Evolutionary conservation across 768 basidiomycete genomes (phyloP), one percentile per base, ranked within the genome.

Genomic region (Calocybe cyanea): DNA sequence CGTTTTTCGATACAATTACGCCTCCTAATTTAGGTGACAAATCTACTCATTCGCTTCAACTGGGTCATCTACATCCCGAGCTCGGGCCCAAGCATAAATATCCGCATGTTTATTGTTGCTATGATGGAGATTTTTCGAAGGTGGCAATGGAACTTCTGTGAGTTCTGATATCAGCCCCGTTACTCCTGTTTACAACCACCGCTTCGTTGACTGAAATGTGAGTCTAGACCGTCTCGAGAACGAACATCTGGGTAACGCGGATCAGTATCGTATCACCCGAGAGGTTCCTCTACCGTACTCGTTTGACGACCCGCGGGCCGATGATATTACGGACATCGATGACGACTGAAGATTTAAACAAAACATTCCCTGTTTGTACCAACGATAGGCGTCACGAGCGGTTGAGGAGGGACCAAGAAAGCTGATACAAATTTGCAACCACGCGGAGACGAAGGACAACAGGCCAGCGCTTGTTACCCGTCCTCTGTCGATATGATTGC

Each of bases 141-240:
- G 43, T 80, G 81, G 65, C 86, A 86, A 53, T 98, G 95, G 95
- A 96, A 95, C 63, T 87, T 94, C 58, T 86, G 89, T 92, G 49
- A 56, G 87, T 64, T n/a, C 13, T 15, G 11, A 28, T 5, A 28
- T 11, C 25, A 11, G 25, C 25, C 11, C 11, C 5, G 25, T 6
- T 11, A 28, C 11, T 28, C 11, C 25, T 28, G 11, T 11, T 28
- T 28, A 28, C 25, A 5, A 6, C 25, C 25, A 5, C 25, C 25
- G 6, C 25, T 6, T 46, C 7, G 14, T 42, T 8, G 36, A 18
- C 7, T 20, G 41, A 40, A 20, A 30, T 35, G 33, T 37, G 17
- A 23, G 23, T 9, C 24, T 53, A 89, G 85, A 78, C 63, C 87
- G 89, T 53, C 66, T 91, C 33, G 89, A 94, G 63, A 92, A 88